Evolutionary conservation across 345 rosid genomes (phyloP).

Genomic region (Eucalyptus shirleyi): DNA sequence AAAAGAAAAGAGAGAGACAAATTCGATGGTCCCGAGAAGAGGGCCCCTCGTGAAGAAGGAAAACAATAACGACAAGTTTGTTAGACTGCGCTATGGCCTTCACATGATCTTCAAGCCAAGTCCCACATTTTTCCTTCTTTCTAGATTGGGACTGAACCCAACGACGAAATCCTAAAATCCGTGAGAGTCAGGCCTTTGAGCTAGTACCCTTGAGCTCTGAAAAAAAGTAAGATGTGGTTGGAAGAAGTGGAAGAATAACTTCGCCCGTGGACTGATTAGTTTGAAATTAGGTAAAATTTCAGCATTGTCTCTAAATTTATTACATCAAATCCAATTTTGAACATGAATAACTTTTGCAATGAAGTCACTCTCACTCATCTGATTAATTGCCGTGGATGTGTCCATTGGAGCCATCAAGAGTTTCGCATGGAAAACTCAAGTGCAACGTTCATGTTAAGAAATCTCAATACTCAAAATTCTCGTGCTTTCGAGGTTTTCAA

Average conservation of each 20-base stretch:
- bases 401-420: not conserved
- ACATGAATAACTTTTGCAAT: not conserved
- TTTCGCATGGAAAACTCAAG: not conserved
- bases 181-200: no score
- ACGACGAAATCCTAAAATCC: not conserved
- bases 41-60: not conserved
- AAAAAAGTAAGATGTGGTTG: no score
- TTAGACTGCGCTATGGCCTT: not conserved
- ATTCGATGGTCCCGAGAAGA: not conserved
- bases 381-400: not conserved
- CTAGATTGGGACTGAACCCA: not conserved
- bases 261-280: not conserved
- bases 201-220: no score
- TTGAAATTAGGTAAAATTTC: not conserved
- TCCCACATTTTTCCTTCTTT: not conserved
- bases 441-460: not conserved
- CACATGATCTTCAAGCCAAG: not conserved
- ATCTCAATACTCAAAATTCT: not conserved
- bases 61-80: not conserved
- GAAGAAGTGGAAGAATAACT: not conserved
- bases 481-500: not conserved
- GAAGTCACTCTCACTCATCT: not conserved
- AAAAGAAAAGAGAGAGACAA: not conserved
- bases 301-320: not conserved
- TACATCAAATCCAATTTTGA: not conserved